Evolutionary conservation across 2,329 filamentous ascomycete species (phyloP).

Genomic region (Orbilia blumenaviensis): DNA sequence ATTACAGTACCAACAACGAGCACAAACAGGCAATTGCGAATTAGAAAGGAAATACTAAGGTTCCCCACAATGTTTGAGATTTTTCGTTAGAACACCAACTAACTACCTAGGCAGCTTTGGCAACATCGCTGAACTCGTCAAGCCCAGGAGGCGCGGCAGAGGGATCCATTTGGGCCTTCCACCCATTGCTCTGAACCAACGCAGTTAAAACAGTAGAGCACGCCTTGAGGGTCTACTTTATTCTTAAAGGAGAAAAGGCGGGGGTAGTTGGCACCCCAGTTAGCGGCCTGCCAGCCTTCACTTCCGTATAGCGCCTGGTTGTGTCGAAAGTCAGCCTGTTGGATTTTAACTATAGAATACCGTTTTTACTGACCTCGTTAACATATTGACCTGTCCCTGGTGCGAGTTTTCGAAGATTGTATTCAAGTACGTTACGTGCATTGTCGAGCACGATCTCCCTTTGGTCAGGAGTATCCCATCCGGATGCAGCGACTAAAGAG

Average conservation of each 20-base stretch:
- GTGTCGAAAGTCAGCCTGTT: background rate
- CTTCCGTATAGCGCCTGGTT: slow-evolving; percentile 33
- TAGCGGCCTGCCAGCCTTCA: slow-evolving; percentile 58
- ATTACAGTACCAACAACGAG: too few relatives aligned
- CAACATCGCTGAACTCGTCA: too few relatives aligned
- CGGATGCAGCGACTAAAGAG: slow-evolving; percentile 31
- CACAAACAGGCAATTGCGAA: too few relatives aligned
- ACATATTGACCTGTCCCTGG: slow-evolving; percentile 63
- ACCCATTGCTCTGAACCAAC: slow-evolving; percentile 60
- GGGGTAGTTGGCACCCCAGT: slow-evolving; percentile 62
- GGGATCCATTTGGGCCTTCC: slow-evolving; percentile 21
- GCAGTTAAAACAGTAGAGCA: slow-evolving; percentile 62
- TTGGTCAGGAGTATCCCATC: slow-evolving; percentile 59
- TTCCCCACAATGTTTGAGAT: too few relatives aligned
- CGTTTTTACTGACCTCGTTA: slow-evolving; percentile 63
- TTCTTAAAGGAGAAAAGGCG: slow-evolving; percentile 59
- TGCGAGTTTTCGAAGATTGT: slow-evolving; percentile 61
- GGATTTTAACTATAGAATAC: slow-evolving; percentile 49
- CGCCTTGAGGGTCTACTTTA: slow-evolving; percentile 59
- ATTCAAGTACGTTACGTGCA: slow-evolving; percentile 41
- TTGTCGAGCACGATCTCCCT: slow-evolving; percentile 60
- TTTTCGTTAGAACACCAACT: too few relatives aligned
- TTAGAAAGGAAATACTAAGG: too few relatives aligned
- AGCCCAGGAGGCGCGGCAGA: slow-evolving; percentile 42
- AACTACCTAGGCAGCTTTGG: too few relatives aligned